Conservation (phyloP, 1,284 basidiomycete species). For the Rhodotorula sp. region DNA sequence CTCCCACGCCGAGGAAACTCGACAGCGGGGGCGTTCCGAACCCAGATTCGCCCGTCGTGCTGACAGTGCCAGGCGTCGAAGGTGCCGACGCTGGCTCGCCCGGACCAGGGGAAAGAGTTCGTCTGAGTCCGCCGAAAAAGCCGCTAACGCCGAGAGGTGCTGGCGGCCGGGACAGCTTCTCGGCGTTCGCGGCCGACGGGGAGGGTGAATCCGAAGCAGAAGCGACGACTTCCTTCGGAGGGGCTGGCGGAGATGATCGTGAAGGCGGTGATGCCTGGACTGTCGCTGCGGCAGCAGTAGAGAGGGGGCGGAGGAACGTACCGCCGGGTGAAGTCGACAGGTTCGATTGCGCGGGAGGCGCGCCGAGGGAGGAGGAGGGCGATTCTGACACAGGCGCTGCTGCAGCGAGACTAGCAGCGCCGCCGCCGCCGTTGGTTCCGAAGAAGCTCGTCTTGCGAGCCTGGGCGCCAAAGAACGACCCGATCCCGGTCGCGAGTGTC, state of each 20-base stretch:
- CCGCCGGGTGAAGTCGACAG: background rate
- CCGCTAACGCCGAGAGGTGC: background rate
- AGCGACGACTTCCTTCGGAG: background rate
- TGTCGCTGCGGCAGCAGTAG: slow-evolving; percentile 16
- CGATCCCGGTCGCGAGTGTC: slow-evolving; percentile 26
- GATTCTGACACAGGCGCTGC: too few species aligned
- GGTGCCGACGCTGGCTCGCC: background rate
- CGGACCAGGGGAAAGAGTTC: background rate
- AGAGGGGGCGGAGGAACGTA: slow-evolving; percentile 7
- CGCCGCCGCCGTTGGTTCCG: background rate
- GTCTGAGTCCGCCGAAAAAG: slow-evolving; percentile 26
- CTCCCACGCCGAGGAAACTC: background rate
- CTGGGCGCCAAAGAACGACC: slow-evolving; percentile 18
- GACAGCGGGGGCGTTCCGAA: slow-evolving; percentile 1
- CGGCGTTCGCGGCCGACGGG: background rate
- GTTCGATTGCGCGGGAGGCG: too few species aligned
- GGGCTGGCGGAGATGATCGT: background rate
- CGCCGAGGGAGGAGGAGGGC: too few species aligned
- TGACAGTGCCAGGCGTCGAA: slow-evolving; percentile 1
- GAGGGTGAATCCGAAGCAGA: background rate
- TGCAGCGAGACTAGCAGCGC: background rate
- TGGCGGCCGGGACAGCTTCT: background rate
- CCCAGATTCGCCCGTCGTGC: background rate
- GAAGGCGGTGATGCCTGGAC: background rate
- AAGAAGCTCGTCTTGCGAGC: slow-evolving; percentile 12